These are phyloP conservation scores for Penicillium coprophilum DNA, from an alignment of 495 filamentous ascomycete species.

Conservation along the genomic window DNA sequence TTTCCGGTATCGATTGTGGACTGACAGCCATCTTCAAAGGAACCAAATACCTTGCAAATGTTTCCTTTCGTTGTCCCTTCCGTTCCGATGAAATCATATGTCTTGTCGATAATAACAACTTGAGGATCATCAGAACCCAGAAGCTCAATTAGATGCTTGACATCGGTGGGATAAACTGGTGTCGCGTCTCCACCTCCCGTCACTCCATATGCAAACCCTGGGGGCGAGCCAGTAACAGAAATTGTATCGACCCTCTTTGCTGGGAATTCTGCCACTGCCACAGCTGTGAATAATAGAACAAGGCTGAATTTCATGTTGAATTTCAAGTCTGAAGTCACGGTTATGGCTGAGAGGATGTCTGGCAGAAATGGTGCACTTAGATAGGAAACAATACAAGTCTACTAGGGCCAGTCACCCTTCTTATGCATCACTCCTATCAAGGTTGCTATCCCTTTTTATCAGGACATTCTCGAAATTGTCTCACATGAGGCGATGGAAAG, in stretches of 20 bases:
- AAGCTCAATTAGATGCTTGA: background rate
- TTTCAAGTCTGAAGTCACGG: background rate
- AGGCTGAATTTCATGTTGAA: background rate
- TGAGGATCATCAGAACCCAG: constrained; percentile 34
- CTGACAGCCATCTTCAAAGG: constrained; percentile 3
- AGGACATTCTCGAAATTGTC: background rate
- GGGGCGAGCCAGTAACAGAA: background rate
- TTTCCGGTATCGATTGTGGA: constrained; percentile 2
- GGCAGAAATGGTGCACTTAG: background rate
- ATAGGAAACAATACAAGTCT: background rate
- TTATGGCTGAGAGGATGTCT: background rate
- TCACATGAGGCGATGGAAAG: background rate
- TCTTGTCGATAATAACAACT: constrained; percentile 41
- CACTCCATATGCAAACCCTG: background rate
- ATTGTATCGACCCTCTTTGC: background rate
- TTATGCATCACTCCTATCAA: background rate
- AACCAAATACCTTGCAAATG: constrained; percentile 3
- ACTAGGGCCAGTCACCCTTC: background rate
- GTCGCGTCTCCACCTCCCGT: background rate
- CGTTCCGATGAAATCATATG: constrained; percentile 39
- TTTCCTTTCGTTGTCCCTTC: constrained; percentile 32
- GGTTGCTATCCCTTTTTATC: background rate
- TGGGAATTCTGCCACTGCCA: background rate
- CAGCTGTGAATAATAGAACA: background rate
- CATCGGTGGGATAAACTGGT: background rate